Evolutionary conservation across 192 early-diverging fungal species (phyloP).

Genomic region (Entomortierella lignicola): DNA sequence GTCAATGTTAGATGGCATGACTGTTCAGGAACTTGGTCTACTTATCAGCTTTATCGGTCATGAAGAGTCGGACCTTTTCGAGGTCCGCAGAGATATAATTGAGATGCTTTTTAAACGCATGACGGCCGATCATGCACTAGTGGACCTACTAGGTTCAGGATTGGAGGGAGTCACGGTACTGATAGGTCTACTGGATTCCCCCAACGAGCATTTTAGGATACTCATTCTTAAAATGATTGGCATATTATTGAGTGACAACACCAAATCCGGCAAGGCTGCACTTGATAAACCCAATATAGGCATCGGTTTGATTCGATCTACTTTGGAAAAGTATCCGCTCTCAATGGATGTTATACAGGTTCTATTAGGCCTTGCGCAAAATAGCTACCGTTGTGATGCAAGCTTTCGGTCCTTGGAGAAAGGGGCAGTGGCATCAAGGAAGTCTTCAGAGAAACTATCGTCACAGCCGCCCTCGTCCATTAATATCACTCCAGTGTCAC

Average conservation of each 20-base stretch:
- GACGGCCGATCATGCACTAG: constrained; percentile 41
- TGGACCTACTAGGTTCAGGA: constrained; percentile 51
- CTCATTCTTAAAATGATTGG: constrained; percentile 57
- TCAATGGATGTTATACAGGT: constrained; percentile 58
- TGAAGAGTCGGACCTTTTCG: constrained; percentile 37
- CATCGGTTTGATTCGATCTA: constrained; percentile 38
- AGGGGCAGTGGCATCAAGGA: not conserved
- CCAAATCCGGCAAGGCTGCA: constrained; percentile 48
- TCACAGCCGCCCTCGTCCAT: not conserved
- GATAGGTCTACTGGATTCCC: constrained; percentile 46
- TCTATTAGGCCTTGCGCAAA: constrained; percentile 49
- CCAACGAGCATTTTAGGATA: constrained; percentile 55
- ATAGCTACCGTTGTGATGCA: constrained; percentile 52
- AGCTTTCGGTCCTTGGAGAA: constrained; percentile 39
- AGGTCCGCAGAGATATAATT: constrained; percentile 50
- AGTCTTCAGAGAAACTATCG: constrained; percentile 9
- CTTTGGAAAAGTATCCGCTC: constrained; percentile 44
- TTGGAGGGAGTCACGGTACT: constrained; percentile 51
- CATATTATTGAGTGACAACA: constrained; percentile 54
- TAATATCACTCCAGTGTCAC: not conserved
- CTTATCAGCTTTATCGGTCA: constrained; percentile 50
- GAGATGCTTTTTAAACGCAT: constrained; percentile 56
- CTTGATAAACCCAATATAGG: constrained; percentile 52
- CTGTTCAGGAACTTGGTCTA: constrained; percentile 50
- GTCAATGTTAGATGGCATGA: constrained; percentile 53